Evolutionary conservation across 306 rosid species (phyloP).

Genomic region (Cucurbita ficifolia): DNA sequence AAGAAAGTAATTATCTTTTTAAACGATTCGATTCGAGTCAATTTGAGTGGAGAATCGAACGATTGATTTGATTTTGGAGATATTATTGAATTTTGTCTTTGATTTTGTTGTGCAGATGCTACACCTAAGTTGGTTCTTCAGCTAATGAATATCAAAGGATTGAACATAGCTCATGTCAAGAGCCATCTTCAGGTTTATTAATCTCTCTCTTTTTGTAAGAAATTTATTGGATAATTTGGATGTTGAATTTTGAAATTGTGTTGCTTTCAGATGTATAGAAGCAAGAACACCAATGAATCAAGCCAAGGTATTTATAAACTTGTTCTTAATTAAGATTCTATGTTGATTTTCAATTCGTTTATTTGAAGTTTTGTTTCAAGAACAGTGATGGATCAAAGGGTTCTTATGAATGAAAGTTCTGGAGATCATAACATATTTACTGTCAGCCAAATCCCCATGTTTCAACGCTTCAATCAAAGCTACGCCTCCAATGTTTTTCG

Average conservation of each 20-base stretch:
- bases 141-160: slow-evolving; percentile 81
- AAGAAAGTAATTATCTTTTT: slow-evolving; percentile 37
- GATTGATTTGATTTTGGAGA: too few species aligned
- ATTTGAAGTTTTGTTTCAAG: background rate
- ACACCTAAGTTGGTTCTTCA: slow-evolving; percentile 98
- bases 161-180: slow-evolving; percentile 90
- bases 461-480: slow-evolving; percentile 53
- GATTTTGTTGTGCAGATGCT: slow-evolving; percentile 41
- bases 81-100: background rate
- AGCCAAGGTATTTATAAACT: slow-evolving; percentile 40
- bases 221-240: background rate
- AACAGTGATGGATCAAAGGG: slow-evolving; percentile 35
- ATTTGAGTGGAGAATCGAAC: too few species aligned
- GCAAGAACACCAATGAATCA: slow-evolving; percentile 65
- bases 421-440: slow-evolving; percentile 65
- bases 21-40: too few species aligned
- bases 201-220: background rate
- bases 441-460: slow-evolving; percentile 78
- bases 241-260: too few species aligned
- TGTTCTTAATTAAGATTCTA: background rate
- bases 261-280: slow-evolving; percentile 54
- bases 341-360: background rate
- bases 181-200: slow-evolving; percentile 78
- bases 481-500: slow-evolving; percentile 28
- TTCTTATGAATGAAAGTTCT: slow-evolving; percentile 30